Evolutionary conservation across 169 alveolate genomes (phyloP), one percentile per base, ranked within the genome.

Genomic region (Plasmodium gaboni): DNA sequence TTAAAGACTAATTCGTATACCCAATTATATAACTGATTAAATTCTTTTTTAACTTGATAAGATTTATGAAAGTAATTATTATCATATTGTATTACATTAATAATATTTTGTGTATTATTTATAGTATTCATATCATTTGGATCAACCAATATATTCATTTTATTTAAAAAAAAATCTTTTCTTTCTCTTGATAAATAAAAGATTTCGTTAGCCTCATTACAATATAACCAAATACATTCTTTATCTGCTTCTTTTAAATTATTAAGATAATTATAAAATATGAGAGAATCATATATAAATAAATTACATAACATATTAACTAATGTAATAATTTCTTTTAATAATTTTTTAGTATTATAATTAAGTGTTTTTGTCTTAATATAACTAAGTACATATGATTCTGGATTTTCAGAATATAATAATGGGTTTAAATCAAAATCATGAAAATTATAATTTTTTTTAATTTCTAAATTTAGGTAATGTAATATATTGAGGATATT

Each of bases 141-240:
- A 26, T 72, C 28, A 4, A 12, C 19, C 4, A 38, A 22, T 28
- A 86, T 57, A 38, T 86, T 44, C 44, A 86, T 55, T 9, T 64
- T 32, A 24, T 86, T 86, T 48, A 86, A 46, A 51, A 86, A 86
- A 1, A 10, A 28, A 22, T 70, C 26, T 22, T 69, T 86, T n/a
- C 92, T 69, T 64, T 86, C 87, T n/a, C 48, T 60, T 10, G 92
- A 44, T 71, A 86, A 46, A 9, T 70, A 60, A 46, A 70, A 86
- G 3, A 86, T 26, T 70, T 86, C 92, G 28, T 71, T 86, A 24
- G 92, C 92, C 7, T 86, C 87, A 71, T 86, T 70, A 67, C 92
- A 70, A n/a, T 86, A 86, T 60, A 86, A 48, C 92, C 92, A 86
- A 6, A 71, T 86, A 46, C 87, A 55, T 86, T 86, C 92, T n/a